Base-by-base conservation (phyloP, 176 grass and related monocot species). In the Carex kokanica region DNA sequence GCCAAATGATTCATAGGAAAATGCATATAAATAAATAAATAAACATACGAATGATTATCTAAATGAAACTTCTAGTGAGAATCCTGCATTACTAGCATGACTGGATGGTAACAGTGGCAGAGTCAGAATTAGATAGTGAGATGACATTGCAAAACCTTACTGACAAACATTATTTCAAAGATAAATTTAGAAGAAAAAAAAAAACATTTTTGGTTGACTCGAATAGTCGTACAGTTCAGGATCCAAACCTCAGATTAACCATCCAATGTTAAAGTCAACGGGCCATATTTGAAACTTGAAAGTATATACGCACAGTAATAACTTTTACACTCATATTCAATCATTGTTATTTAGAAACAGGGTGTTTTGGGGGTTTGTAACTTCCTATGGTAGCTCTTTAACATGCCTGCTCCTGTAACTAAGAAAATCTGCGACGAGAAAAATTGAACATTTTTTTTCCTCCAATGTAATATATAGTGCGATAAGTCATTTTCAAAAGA, bases 181-280 rank as follows among this genome's bases (percentile, higher is more conserved):
- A 63, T 63, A 32, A 15, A 23, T 24, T 21, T 23, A 60, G 58
- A 16, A 32, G 18, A 29, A 16, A 27, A 29, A 59, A 20, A 59
- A 31, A 24, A 31, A 5, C 62, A 65, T 65, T 65, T 65, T 65
- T 32, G 25, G 8, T 65, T 8, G 1, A 24, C 1, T 21, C 27
- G 3, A 64, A 32, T 32, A 64, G 61, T 21, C 1, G 5, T 41
- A 51, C 9, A 23, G 70, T 52, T 74, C 70, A 74, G 34, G 25
- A 74, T 52, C 4, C 21, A 47, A 52, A 74, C 43, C 70, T 52
- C 43, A 74, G 43, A 74, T 73, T 10, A 69, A 74, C 70, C 45
- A 74, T 41, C 43, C 45, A 74, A n/a, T 49, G 70, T 47, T 72
- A 20, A 70, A 70, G 17, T 52, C 70, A 74, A 15, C 40, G 5